These are phyloP conservation scores for Cicer cuneatum DNA, from an alignment of 306 rosid genomes.

Conservation along the genomic window DNA sequence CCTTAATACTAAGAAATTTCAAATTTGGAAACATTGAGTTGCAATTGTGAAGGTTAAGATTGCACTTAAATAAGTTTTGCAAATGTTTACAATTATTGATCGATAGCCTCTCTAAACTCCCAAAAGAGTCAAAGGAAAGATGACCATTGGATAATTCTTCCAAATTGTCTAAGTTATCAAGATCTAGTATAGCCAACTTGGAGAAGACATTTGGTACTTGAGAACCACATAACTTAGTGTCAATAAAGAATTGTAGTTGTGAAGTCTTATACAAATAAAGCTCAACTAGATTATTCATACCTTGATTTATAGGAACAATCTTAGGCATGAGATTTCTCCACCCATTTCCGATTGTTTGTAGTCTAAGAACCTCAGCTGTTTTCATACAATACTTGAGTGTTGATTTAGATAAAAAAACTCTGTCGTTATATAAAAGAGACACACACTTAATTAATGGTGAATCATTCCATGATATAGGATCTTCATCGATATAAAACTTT, in stretches of 20 bases:
- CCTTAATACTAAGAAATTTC: accelerated
- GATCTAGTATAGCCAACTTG: not conserved
- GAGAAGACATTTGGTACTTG: not conserved
- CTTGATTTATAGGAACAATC: not conserved
- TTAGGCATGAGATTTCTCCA: constrained; percentile 34
- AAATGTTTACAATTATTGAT: accelerated
- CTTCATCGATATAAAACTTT: not conserved
- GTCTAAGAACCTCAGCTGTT: not conserved
- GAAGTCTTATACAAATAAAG: accelerated
- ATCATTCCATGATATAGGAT: accelerated
- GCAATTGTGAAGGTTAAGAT: not conserved
- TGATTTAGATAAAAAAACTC: not conserved
- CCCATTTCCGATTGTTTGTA: accelerated
- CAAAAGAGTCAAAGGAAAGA: not conserved
- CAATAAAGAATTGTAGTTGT: not conserved
- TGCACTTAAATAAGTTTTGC: not conserved
- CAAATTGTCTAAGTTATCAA: not conserved
- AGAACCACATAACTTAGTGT: not conserved
- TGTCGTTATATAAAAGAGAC: accelerated
- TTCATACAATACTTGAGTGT: not conserved
- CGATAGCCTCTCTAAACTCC: not conserved
- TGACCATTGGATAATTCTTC: not conserved
- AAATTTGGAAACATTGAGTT: not conserved
- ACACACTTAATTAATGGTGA: not conserved
- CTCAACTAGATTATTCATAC: not conserved